Base-by-base conservation (phyloP, 495 filamentous ascomycete species). In the Astrocystis sublimbata region DNA sequence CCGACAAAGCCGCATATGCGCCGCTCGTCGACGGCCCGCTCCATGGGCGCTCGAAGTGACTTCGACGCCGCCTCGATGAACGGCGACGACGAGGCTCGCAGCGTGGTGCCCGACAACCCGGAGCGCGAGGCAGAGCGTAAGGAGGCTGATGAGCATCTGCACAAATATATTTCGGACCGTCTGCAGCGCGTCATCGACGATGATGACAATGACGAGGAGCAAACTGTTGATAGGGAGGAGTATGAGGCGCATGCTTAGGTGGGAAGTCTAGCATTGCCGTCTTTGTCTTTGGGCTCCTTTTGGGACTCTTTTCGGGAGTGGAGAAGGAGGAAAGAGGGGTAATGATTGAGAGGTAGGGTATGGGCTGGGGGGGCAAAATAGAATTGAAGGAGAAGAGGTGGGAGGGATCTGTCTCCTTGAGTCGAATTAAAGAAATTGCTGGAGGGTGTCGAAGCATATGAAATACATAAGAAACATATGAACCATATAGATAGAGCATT, bases 1-100 rank as follows among this genome's bases (percentile, higher is more conserved):
- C 78, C 77, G 23, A 70, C 71, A 10, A 75, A 81, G 40, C 74
- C 81, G 38, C 77, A 80, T 21, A 78, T 94, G 51, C 88, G 93
- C 15, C 88, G 92, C 26, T 92, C 90, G 3, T 94, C 91, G 0
- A 96, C 91, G 4, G 86, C 81, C 21, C 84, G 93, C 15, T 96
- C 91, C n/a, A 92, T 98, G 63, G 88, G 89, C 7, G 85, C 85
- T 38, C 85, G 92, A n/a, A 93, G 89, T 71, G 92, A 94, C 78
- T 96, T 89, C 69, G 84, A 81, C 55, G 60, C 66, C 1, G 46
- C 28, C 4, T 3, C 46, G 13, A 80, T 79, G 30, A 72, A 76
- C 61, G 66, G 78, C 57, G 73, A 67, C 52, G 63, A 77, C 21
- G 78, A 76, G 26, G 67, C 64, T 6, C 72, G 73, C 61, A 68